phyloP scores from a whole-genome alignment of 2,329 filamentous ascomycete species.

The Diaporthe humulicola region DNA sequence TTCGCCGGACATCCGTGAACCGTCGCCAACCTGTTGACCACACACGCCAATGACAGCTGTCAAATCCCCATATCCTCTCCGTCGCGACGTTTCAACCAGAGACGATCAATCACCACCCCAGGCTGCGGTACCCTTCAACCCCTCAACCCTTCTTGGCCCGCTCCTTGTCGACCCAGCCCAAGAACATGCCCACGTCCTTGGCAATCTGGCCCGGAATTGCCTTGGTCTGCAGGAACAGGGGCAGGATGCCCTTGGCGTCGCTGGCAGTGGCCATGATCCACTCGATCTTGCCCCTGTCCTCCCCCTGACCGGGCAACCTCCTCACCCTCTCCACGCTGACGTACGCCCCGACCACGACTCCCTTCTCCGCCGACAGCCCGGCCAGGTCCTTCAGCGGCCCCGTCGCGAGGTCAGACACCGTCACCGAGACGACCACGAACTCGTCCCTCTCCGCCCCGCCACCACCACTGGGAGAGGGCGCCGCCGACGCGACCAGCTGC shows the following conservation, averaged over 20 bases:
- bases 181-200: conserved; percentile 79
- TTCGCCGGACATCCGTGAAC: conserved; percentile 3
- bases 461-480: conserved; percentile 45
- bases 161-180: conserved; percentile 70
- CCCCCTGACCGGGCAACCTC: conserved; percentile 51
- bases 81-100: background rate
- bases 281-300: conserved; percentile 63
- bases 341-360: conserved; percentile 70
- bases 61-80: background rate
- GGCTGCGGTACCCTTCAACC: background rate
- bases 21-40: background rate
- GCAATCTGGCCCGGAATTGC: conserved; percentile 73
- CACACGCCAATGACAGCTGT: background rate
- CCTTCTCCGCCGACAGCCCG: conserved; percentile 56
- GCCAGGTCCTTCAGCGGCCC: conserved; percentile 39
- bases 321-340: conserved; percentile 74
- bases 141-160: conserved; percentile 48
- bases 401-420: conserved; percentile 59
- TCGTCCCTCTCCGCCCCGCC: conserved; percentile 53
- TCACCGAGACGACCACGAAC: conserved; percentile 70
- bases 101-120: background rate
- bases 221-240: conserved; percentile 74
- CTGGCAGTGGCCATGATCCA: conserved; percentile 86
- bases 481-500: conserved; percentile 66
- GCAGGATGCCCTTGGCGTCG: conserved; percentile 76